Evolutionary conservation across 352 stramenopile genomes (phyloP).

Genomic region (Phytophthora tentaculata): DNA sequence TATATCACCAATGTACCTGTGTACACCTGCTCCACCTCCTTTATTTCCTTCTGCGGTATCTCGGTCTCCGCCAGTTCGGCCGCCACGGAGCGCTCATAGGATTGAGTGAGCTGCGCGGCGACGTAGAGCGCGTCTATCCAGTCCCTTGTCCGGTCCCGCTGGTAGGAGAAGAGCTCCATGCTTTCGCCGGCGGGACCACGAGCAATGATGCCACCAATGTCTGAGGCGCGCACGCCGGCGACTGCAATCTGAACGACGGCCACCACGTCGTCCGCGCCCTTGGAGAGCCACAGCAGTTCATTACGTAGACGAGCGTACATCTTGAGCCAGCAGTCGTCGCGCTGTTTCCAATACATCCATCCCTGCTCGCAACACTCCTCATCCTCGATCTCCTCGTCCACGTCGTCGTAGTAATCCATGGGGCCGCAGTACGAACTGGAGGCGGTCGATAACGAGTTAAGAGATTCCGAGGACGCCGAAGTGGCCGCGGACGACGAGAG

Average conservation of each 20-base stretch:
- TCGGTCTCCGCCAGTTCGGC: constrained; percentile 22
- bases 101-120: constrained; percentile 59
- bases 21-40: constrained; percentile 56
- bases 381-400: constrained; percentile 30
- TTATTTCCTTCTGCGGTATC: constrained; percentile 30
- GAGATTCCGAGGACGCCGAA: constrained; percentile 37
- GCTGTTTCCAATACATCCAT: constrained; percentile 84
- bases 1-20: constrained; percentile 76
- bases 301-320: constrained; percentile 74
- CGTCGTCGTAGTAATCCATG: constrained; percentile 44
- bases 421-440: constrained; percentile 59
- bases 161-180: constrained; percentile 83
- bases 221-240: constrained; percentile 50
- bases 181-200: constrained; percentile 60
- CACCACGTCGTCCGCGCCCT: constrained; percentile 42
- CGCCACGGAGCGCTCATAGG: constrained; percentile 50
- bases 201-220: constrained; percentile 55
- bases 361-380: constrained; percentile 45
- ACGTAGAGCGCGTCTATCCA: constrained; percentile 77
- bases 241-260: constrained; percentile 78
- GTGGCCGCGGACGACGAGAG: constrained; percentile 35
- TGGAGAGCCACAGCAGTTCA: constrained; percentile 74
- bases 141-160: constrained; percentile 49
- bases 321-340: constrained; percentile 74
- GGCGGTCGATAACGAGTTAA: constrained; percentile 48